These are phyloP conservation scores for Dictyostelium firmibasis DNA, from an alignment of 78 protist genomes.

Conservation along the genomic window DNA sequence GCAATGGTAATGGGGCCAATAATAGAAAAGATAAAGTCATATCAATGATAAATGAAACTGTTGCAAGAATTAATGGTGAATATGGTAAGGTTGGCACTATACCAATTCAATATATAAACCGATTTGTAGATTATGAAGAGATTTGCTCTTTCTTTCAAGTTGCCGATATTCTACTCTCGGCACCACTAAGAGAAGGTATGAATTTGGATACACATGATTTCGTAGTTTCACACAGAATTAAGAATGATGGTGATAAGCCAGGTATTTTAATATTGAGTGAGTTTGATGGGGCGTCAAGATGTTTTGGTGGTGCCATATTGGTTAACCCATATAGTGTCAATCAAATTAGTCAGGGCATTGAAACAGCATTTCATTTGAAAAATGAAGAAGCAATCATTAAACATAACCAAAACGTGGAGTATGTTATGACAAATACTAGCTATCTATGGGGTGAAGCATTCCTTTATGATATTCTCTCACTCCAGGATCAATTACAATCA, in stretches of 20 bases:
- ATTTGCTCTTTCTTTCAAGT: slow-evolving; percentile 25
- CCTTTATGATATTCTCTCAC: slow-evolving; percentile 2
- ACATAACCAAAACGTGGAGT: slow-evolving; percentile 34
- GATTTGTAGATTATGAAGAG: slow-evolving; percentile 43
- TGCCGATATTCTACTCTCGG: slow-evolving; percentile 27
- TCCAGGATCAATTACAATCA: neutral
- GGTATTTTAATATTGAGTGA: slow-evolving; percentile 48
- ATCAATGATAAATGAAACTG: slow-evolving; percentile 65
- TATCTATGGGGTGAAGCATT: slow-evolving; percentile 66
- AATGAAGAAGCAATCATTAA: slow-evolving; percentile 1
- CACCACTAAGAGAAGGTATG: slow-evolving; percentile 70
- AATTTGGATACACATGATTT: slow-evolving; percentile 58
- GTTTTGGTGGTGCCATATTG: slow-evolving; percentile 42
- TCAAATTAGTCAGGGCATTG: slow-evolving; percentile 20
- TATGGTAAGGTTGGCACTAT: slow-evolving; percentile 27
- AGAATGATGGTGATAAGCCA: neutral
- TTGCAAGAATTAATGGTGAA: slow-evolving; percentile 78
- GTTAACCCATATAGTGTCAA: slow-evolving; percentile 57
- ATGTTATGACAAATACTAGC: slow-evolving; percentile 43
- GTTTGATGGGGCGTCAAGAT: slow-evolving; percentile 68
- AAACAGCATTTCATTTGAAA: slow-evolving; percentile 1
- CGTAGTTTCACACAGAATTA: slow-evolving; percentile 23
- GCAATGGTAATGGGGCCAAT: neutral
- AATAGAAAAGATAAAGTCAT: slow-evolving; percentile 28
- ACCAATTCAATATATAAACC: slow-evolving; percentile 40